Base-by-base conservation (phyloP, 2,329 filamentous ascomycete species). In the Cordyceps tenuipes region DNA sequence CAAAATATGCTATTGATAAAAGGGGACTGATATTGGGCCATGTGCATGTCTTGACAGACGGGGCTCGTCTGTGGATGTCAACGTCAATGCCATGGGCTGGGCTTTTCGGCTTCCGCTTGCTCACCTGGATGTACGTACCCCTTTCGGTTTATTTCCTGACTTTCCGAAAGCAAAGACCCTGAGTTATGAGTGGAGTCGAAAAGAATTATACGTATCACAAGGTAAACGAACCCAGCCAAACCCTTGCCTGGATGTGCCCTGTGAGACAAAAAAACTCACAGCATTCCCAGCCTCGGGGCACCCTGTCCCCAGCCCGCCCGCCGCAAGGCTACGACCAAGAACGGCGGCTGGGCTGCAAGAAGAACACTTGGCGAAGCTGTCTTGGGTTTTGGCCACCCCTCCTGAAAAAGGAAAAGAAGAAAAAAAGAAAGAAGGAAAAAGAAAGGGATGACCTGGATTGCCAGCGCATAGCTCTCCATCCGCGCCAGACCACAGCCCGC, bases 171-270 rank as follows among this genome's bases (percentile, higher is more conserved):
- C 12, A 17, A 19, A 49, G 36, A 51, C 47, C 56, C 39, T 58
- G 56, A 58, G 56, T 39, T 57, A 44, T 23, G n/a, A 29, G 53
- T 56, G 53, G 53, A 56, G n/a, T n/a, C n/a, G n/a, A n/a, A n/a
- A n/a, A n/a, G n/a, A n/a, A n/a, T n/a, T n/a, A n/a, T n/a, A n/a
- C n/a, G n/a, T n/a, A n/a, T n/a, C n/a, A n/a, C n/a, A 23, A 23
- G 23, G 23, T 23, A 2, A 23, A 23, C 4, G 4, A 36, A 36
- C 34, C 8, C 34, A 36, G 13, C 2, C 12, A 2, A 36, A 36
- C 34, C 34, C 34, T 36, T 36, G 34, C 12, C 7, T 36, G 34
- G 34, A 36, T 36, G 29, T 29, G 34, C 34, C 34, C 34, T 36
- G 34, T 36, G 34, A 36, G 34, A 36, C 34, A 36, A n/a, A n/a